Evolutionary conservation across 116 monocot genomes (phyloP).

Genomic region (Trichopus zeylanicus): DNA sequence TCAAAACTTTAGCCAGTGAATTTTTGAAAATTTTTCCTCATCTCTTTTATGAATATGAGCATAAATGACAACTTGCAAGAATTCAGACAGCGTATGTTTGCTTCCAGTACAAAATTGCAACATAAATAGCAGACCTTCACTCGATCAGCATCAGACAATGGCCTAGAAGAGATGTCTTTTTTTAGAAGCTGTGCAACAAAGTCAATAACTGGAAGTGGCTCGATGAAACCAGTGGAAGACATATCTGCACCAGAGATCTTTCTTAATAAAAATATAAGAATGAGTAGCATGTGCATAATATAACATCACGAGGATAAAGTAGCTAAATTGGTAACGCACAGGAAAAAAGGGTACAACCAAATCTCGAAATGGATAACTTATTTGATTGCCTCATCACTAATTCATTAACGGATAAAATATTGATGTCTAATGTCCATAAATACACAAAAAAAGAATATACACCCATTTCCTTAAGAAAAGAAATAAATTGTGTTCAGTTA

Average conservation of each 20-base stretch:
- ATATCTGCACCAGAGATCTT: slow-evolving; percentile 45
- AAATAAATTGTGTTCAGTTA: too few species aligned
- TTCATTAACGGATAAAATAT: too few species aligned
- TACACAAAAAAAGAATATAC: too few species aligned
- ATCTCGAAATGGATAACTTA: too few species aligned
- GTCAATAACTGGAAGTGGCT: slow-evolving; percentile 64
- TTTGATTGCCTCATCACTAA: too few species aligned
- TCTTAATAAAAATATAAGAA: too few species aligned
- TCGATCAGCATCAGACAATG: slow-evolving; percentile 75
- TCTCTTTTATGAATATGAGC: neutral
- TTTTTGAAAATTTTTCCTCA: neutral
- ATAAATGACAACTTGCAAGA: neutral
- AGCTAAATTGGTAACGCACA: too few species aligned
- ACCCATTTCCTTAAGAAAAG: too few species aligned
- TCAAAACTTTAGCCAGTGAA: neutral
- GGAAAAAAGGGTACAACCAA: too few species aligned
- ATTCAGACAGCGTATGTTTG: neutral
- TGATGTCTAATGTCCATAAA: too few species aligned
- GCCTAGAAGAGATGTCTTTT: slow-evolving; percentile 48
- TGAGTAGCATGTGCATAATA: too few species aligned
- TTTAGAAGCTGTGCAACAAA: slow-evolving; percentile 62
- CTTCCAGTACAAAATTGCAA: neutral
- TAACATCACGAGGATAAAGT: too few species aligned
- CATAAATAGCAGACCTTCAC: slow-evolving; percentile 52
- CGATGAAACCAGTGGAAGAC: slow-evolving; percentile 86